phyloP scores from a whole-genome alignment of 495 filamentous ascomycete species.

The Aspergillus steynii region DNA sequence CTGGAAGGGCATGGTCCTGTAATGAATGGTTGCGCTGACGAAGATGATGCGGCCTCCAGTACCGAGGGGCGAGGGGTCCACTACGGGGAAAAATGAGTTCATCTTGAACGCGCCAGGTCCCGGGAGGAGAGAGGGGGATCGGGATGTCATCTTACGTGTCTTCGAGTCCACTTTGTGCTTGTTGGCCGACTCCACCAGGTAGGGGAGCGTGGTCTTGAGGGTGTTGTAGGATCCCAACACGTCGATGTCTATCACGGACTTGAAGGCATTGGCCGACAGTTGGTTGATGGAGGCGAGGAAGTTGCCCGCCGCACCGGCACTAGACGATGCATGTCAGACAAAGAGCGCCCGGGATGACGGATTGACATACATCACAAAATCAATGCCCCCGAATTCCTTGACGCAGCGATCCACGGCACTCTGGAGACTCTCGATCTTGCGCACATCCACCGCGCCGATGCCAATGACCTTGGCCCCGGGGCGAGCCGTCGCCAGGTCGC shows the following conservation, averaged over 20 bases:
- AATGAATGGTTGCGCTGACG: constrained; percentile 87
- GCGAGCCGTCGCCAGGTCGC: constrained; percentile 77
- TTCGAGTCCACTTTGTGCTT: constrained; percentile 56
- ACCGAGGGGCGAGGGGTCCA: constrained; percentile 41
- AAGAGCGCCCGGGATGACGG: background rate
- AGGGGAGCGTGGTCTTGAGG: constrained; percentile 82
- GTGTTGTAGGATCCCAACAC: constrained; percentile 92
- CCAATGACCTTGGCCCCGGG: constrained; percentile 80
- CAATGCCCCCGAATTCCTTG: constrained; percentile 79
- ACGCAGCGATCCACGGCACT: constrained; percentile 75
- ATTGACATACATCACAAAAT: constrained; percentile 80
- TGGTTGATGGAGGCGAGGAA: constrained; percentile 87
- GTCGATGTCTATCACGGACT: constrained; percentile 94
- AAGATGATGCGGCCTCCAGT: constrained; percentile 88
- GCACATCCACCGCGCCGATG: constrained; percentile 81
- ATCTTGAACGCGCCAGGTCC: constrained; percentile 1
- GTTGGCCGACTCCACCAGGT: constrained; percentile 71
- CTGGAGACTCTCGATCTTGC: constrained; percentile 66
- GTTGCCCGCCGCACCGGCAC: constrained; percentile 93
- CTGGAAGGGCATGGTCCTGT: constrained; percentile 79
- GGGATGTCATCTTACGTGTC: constrained; percentile 33
- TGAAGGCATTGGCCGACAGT: constrained; percentile 86
- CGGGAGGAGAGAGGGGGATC: background rate
- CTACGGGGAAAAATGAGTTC: constrained; percentile 14
- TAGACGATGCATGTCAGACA: constrained; percentile 35